Base-by-base conservation (phyloP, 2,329 filamentous ascomycete species). In the Teratosphaeria pseudoeucalypti region DNA sequence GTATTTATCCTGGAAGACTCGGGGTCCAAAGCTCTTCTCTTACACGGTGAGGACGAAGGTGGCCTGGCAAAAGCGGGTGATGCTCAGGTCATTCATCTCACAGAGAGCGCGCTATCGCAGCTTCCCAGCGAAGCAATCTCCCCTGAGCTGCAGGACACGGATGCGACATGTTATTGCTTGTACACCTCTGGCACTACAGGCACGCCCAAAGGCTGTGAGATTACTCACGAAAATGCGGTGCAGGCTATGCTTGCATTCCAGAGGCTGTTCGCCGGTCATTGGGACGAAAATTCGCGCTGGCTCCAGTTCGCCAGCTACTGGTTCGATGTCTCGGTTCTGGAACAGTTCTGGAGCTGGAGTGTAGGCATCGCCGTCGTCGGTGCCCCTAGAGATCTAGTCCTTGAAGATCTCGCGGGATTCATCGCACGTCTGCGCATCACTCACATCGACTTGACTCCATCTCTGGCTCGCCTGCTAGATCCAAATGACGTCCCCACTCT, bases 321-420 rank as follows among this genome's bases (percentile, higher is more conserved):
- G 72, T 56, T 96, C 62, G 92, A 96, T 67, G 59, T 55, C 26
- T 56, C 55, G 5, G 55, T 56, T 10, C 55, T 56, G 29, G 92
- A 96, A 70, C 92, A 96, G 68, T 96, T 92, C 71, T 96, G 90
- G 90, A 94, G 87, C 60, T 96, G 92, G 92, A 90, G 87, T 32
- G 88, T 94, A 0, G 91, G 91, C 1, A 91, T 96, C 29, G 86
- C 88, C 3, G 82, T 96, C 0, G 87, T 92, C 1, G 86, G 89
- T 2, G 91, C 89, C 6, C 88, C 90, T 0, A 83, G 89, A 64
- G 91, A 96, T 70, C 70, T 96, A 1, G 86, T 96, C 1, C 85
- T 96, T 37, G 89, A 94, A 66, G 90, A 96, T 66, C 78, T 96
- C 16, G 80, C 87, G 1, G 82, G 81, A 1, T 85, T 86, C 0